These are phyloP conservation scores for Fulvia fulva DNA, from an alignment of 2,329 filamentous ascomycete species.

Conservation along the genomic window DNA sequence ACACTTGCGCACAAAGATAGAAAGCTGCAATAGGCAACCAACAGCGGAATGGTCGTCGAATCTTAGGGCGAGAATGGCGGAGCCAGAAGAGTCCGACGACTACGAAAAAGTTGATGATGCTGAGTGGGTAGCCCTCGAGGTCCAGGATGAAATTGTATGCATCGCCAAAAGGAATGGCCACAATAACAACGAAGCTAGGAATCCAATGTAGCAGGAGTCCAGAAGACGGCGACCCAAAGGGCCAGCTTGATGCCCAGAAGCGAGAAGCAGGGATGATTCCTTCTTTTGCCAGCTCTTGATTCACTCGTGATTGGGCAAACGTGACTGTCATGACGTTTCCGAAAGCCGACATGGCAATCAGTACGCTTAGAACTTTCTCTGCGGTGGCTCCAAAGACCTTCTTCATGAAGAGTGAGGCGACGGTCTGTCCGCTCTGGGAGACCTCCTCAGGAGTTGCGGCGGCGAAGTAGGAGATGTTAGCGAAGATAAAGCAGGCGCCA, in stretches of 20 bases:
- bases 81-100: slow-evolving; percentile 59
- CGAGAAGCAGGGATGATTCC: slow-evolving; percentile 56
- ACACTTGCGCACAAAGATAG: slow-evolving; percentile 36
- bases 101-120: slow-evolving; percentile 57
- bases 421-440: slow-evolving; percentile 49
- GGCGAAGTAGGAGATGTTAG: slow-evolving; percentile 59
- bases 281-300: slow-evolving; percentile 59
- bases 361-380: slow-evolving; percentile 52
- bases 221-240: slow-evolving; percentile 57
- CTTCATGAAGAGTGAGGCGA: slow-evolving; percentile 56
- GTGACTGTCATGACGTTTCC: slow-evolving; percentile 56
- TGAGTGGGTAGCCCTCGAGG: slow-evolving; percentile 64
- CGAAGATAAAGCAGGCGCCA: slow-evolving; percentile 52
- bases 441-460: slow-evolving; percentile 45
- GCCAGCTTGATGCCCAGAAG: slow-evolving; percentile 60
- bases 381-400: slow-evolving; percentile 54
- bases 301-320: slow-evolving; percentile 53
- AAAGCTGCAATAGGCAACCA: slow-evolving; percentile 57
- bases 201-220: slow-evolving; percentile 57
- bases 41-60: slow-evolving; percentile 61
- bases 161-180: slow-evolving; percentile 58
- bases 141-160: slow-evolving; percentile 65
- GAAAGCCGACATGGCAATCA: slow-evolving; percentile 55
- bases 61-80: slow-evolving; percentile 54
- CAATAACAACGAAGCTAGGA: slow-evolving; percentile 57